These are phyloP conservation scores for Rhododendron henanense DNA, from an alignment of 148 eudicot species.

Conservation along the genomic window DNA sequence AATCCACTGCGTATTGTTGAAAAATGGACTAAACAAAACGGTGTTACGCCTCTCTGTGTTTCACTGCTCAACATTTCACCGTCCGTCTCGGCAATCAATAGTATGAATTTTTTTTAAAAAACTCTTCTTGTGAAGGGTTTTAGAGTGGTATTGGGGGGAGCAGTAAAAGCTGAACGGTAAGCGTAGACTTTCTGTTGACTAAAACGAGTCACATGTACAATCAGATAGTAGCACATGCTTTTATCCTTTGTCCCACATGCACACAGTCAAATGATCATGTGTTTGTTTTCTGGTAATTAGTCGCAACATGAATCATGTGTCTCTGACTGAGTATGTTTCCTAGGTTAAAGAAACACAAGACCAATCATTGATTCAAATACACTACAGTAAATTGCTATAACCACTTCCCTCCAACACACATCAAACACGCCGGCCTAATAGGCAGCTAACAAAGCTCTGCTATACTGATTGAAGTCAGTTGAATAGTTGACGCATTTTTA, in stretches of 20 bases:
- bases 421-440: neutral
- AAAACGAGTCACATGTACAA: neutral
- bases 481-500: too few relatives aligned
- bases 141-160: too few relatives aligned
- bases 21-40: neutral
- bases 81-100: too few relatives aligned
- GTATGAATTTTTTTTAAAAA: too few relatives aligned
- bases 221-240: neutral
- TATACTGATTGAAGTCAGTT: neutral
- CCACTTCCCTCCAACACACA: neutral
- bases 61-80: too few relatives aligned
- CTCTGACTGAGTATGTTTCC: neutral
- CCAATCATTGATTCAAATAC: neutral
- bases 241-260: conserved; percentile 4
- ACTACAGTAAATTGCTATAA: neutral
- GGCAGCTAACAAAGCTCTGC: neutral
- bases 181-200: neutral
- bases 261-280: neutral
- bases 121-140: too few relatives aligned
- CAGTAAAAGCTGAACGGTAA: too few relatives aligned
- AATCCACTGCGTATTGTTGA: neutral
- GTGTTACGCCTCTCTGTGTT: too few relatives aligned
- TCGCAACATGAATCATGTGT: neutral
- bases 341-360: neutral
- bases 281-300: neutral